Evolutionary conservation across 192 early-diverging fungal species (phyloP).

Genomic region (Gryganskiella cystojenkinii): DNA sequence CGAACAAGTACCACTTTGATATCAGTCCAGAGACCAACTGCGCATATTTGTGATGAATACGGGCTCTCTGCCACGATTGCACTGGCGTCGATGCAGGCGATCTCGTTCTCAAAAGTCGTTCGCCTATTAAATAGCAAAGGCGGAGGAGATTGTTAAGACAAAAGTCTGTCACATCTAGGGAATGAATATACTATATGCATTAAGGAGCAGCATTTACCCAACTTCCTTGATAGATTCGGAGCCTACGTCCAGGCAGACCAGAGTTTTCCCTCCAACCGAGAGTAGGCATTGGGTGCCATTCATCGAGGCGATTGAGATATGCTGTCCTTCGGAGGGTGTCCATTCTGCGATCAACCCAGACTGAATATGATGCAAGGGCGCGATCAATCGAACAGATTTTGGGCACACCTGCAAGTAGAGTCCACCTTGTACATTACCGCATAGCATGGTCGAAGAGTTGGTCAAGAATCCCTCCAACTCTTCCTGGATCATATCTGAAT

Average conservation of each 20-base stretch:
- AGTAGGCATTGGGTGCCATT: constrained; percentile 66
- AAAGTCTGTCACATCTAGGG: background rate
- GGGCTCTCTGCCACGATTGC: constrained; percentile 46
- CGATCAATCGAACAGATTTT: constrained; percentile 59
- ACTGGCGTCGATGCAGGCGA: constrained; percentile 80
- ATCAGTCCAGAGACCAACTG: constrained; percentile 83
- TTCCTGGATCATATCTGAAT: constrained; percentile 62
- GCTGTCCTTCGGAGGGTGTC: constrained; percentile 52
- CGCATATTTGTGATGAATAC: constrained; percentile 55
- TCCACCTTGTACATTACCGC: constrained; percentile 33
- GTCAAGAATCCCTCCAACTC: constrained; percentile 42
- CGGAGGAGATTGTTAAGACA: background rate
- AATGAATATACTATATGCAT: no score
- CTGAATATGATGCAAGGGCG: constrained; percentile 47
- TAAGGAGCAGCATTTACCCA: constrained; percentile 48
- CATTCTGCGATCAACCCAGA: constrained; percentile 58
- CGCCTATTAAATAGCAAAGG: constrained; percentile 16
- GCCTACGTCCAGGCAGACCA: constrained; percentile 70
- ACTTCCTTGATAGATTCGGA: constrained; percentile 46
- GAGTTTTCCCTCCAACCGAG: constrained; percentile 60
- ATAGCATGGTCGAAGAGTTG: constrained; percentile 22
- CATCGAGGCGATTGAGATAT: constrained; percentile 69
- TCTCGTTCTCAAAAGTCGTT: constrained; percentile 69
- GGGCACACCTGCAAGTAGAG: constrained; percentile 61
- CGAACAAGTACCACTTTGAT: constrained; percentile 68